Percentiles rank a stretch among this genome's conserved stretches.
Conservation (phyloP, 1,139 yeast species). For the Pichia sp. region DNA sequence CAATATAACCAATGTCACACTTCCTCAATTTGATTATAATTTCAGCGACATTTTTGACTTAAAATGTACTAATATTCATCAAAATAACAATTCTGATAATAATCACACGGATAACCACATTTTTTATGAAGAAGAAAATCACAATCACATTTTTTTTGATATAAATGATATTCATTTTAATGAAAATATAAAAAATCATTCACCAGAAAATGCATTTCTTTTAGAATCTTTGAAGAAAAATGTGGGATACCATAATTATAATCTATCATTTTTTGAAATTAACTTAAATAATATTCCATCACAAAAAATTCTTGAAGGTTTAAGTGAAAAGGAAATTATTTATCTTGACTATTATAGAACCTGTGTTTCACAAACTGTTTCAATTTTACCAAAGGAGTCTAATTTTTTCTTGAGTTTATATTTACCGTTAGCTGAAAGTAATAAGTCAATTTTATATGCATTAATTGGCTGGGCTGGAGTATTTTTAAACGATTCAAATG, state of each 20-base stretch:
- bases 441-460: conserved; percentile 36
- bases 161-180: no score
- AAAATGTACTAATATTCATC: no score
- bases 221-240: conserved; percentile 2
- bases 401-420: conserved; percentile 41
- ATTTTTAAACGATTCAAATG: conserved; percentile 17
- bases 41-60: no score
- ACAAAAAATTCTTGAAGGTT: conserved; percentile 3
- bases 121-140: no score
- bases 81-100: no score
- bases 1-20: no score
- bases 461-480: conserved; percentile 40
- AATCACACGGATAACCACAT: no score
- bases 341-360: conserved; percentile 20
- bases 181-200: no score
- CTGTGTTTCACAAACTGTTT: conserved; percentile 21
- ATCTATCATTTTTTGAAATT: neutral
- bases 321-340: conserved; percentile 15
- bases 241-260: neutral
- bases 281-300: conserved; percentile 7
- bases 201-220: neutral
- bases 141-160: no score
- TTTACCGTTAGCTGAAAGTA: conserved; percentile 34
- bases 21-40: no score
- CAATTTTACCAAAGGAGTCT: conserved; percentile 32